phyloP scores from a whole-genome alignment of 2,329 filamentous ascomycete genomes.

The Lecanosticta acicola region DNA sequence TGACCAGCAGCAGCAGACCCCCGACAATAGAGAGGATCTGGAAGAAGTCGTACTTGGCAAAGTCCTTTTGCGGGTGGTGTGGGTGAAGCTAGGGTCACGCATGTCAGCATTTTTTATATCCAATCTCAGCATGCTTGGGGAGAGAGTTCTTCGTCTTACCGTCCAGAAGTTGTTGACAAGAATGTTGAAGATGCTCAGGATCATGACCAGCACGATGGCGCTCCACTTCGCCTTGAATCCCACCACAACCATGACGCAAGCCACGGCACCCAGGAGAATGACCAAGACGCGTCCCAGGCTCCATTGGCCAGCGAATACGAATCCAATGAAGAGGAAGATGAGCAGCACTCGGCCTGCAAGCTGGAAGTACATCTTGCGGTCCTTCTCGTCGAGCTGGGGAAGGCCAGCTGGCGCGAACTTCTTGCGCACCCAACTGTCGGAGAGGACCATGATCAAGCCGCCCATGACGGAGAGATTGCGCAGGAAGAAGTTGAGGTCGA shows the following conservation, averaged over 20 bases:
- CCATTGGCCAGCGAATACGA: constrained; percentile 94
- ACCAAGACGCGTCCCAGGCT: constrained; percentile 80
- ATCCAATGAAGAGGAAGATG: constrained; percentile 96
- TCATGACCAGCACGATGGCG: constrained; percentile 87
- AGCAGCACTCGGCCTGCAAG: constrained; percentile 89
- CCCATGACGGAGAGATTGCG: constrained; percentile 97
- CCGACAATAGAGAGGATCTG: constrained; percentile 98
- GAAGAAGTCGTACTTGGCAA: constrained; percentile 99
- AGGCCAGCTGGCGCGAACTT: constrained; percentile 92
- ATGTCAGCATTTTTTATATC: neutral
- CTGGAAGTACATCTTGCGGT: constrained; percentile 99
- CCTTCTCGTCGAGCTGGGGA: constrained; percentile 94
- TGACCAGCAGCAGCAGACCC: constrained; percentile 90
- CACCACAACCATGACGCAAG: constrained; percentile 97
- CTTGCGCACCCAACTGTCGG: constrained; percentile 97
- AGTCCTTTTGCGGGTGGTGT: constrained; percentile 98
- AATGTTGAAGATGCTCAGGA: constrained; percentile 93
- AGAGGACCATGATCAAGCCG: constrained; percentile 94
- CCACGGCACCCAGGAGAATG: constrained; percentile 76
- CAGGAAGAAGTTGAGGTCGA: constrained; percentile 99
- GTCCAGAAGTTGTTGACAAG: constrained; percentile 99
- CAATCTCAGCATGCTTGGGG: neutral
- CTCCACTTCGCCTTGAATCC: constrained; percentile 99
- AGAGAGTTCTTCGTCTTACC: constrained; percentile 51
- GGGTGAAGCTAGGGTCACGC: constrained; percentile 68